phyloP scores from a whole-genome alignment of 2,329 filamentous ascomycete genomes.

The Alternaria novae-zelandiae region DNA sequence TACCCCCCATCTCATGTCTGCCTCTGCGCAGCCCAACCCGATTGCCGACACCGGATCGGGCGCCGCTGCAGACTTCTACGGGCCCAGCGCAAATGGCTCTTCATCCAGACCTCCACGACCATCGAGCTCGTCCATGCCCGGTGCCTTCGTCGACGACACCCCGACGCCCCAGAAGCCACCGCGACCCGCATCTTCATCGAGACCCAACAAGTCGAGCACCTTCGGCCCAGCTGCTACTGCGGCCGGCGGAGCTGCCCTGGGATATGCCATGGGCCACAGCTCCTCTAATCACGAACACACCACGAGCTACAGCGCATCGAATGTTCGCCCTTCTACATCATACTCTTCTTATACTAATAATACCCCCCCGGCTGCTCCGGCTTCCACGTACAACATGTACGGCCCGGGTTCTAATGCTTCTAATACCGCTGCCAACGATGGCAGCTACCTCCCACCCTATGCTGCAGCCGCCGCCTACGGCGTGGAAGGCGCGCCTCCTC shows the following conservation, averaged over 20 bases:
- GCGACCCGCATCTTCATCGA: constrained; percentile 31
- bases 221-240: constrained; percentile 44
- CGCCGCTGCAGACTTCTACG: constrained; percentile 65
- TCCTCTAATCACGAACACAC: constrained; percentile 38
- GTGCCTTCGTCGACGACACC: constrained; percentile 43
- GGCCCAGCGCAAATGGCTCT: constrained; percentile 27
- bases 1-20: constrained; percentile 61
- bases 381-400: constrained; percentile 29
- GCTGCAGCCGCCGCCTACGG: constrained; percentile 22
- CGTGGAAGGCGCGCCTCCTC: constrained; percentile 32
- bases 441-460: constrained; percentile 41
- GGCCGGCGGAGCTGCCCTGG: constrained; percentile 52
- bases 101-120: constrained; percentile 46
- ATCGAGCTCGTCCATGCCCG: constrained; percentile 40
- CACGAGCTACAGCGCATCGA: constrained; percentile 29
- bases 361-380: constrained; percentile 17
- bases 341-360: constrained; percentile 34
- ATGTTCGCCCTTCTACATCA: constrained; percentile 34
- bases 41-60: constrained; percentile 66
- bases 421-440: constrained; percentile 38
- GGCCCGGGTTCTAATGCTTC: constrained; percentile 36
- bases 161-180: constrained; percentile 42
- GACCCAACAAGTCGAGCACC: constrained; percentile 40
- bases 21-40: constrained; percentile 59
- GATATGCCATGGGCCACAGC: constrained; percentile 47